Conservation (phyloP, 208 protist species). For the Trypanosoma avium region DNA sequence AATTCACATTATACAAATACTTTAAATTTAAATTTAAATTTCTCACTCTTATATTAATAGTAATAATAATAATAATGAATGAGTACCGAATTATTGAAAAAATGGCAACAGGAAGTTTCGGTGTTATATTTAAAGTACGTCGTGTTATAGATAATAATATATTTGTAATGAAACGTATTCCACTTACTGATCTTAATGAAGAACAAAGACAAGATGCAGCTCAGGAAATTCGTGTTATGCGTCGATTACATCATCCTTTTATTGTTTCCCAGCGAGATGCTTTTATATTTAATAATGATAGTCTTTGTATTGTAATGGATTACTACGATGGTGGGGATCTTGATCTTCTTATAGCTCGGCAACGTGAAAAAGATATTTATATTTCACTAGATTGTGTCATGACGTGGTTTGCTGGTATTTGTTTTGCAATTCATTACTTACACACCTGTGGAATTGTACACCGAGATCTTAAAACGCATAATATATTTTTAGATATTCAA, state of each 20-base stretch:
- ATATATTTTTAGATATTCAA: slow-evolving; percentile 76
- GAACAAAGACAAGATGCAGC: slow-evolving; percentile 60
- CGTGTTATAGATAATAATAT: slow-evolving; percentile 53
- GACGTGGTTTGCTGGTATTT: slow-evolving; percentile 83
- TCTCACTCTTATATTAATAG: too few relatives aligned
- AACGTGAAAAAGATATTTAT: slow-evolving; percentile 69
- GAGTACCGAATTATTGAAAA: slow-evolving; percentile 84
- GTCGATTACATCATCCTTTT: slow-evolving; percentile 76
- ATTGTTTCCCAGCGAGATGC: slow-evolving; percentile 75
- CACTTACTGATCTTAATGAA: slow-evolving; percentile 53
- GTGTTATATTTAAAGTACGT: slow-evolving; percentile 76
- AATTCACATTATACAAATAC: too few relatives aligned
- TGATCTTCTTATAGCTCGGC: slow-evolving; percentile 49
- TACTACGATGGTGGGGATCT: slow-evolving; percentile 92
- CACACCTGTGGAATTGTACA: slow-evolving; percentile 78
- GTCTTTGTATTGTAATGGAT: slow-evolving; percentile 90
- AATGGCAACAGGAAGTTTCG: slow-evolving; percentile 80
- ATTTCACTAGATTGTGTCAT: slow-evolving; percentile 64
- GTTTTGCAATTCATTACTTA: slow-evolving; percentile 81
- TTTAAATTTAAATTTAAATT: too few relatives aligned
- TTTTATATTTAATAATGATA: slow-evolving; percentile 79
- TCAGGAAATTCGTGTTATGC: slow-evolving; percentile 81
- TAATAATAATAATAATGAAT: slow-evolving; percentile 12
- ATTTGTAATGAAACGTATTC: slow-evolving; percentile 86
- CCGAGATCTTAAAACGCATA: slow-evolving; percentile 90